Percentiles rank a stretch among this genome's conserved stretches.
Conservation (phyloP, 805 yeast genomes). For the Candida ovalis region DNA sequence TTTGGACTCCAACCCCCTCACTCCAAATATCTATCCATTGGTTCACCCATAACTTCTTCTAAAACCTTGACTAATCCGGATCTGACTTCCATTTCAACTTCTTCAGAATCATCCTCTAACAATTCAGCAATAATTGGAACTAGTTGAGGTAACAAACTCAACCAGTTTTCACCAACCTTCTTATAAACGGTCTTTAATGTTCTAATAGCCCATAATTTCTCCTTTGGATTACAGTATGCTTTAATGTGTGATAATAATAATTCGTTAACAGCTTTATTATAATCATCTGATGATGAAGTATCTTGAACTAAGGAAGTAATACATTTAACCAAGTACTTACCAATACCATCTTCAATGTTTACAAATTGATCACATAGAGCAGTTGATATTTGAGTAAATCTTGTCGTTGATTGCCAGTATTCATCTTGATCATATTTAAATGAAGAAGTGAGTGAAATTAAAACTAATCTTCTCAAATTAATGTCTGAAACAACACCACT, state of each 20-base stretch:
- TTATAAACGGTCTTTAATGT: conserved; percentile 78
- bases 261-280: conserved; percentile 69
- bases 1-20: conserved; percentile 14
- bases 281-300: conserved; percentile 61
- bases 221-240: conserved; percentile 50
- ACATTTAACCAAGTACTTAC: conserved; percentile 77
- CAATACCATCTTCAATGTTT: conserved; percentile 68
- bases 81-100: conserved; percentile 87
- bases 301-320: conserved; percentile 69
- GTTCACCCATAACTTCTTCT: conserved; percentile 91
- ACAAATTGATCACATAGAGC: conserved; percentile 64
- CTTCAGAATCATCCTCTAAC: conserved; percentile 93
- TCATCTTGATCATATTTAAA: conserved; percentile 90
- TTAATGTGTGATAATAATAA: conserved; percentile 63
- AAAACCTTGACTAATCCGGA: conserved; percentile 85
- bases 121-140: conserved; percentile 95
- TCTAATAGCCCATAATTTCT: conserved; percentile 77
- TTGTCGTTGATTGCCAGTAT: conserved; percentile 85
- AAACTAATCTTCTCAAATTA: conserved; percentile 66
- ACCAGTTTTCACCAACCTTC: conserved; percentile 94
- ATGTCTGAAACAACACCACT: conserved; percentile 39
- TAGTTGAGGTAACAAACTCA: conserved; percentile 82
- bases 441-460: conserved; percentile 71
- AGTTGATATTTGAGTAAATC: conserved; percentile 69
- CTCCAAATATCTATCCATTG: conserved; percentile 76